Conservation (phyloP, 257 asterid genomes). For the Ophiorrhiza pumila region DNA sequence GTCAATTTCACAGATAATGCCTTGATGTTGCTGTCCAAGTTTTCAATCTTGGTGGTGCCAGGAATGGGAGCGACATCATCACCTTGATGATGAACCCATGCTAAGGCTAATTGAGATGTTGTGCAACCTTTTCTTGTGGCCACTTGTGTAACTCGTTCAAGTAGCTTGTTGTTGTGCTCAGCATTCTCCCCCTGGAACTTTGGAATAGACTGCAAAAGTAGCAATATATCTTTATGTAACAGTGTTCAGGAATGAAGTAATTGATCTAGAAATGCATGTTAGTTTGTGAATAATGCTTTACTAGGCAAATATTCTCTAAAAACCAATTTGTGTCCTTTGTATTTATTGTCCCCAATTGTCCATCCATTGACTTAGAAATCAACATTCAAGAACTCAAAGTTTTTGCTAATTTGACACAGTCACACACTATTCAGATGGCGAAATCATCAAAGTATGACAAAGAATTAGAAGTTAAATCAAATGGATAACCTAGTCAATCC, state of each 20-base stretch:
- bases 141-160: constrained; percentile 24
- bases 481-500: background rate
- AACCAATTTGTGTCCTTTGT: too few species aligned
- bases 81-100: constrained; percentile 44
- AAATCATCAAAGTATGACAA: background rate
- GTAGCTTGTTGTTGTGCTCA: constrained; percentile 28
- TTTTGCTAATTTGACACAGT: too few species aligned
- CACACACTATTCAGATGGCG: background rate
- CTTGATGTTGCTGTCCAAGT: constrained; percentile 31
- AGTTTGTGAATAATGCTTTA: background rate
- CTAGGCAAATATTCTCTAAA: too few species aligned
- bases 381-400: background rate
- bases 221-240: background rate
- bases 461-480: background rate
- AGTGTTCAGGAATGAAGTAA: background rate
- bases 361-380: background rate
- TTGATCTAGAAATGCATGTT: background rate
- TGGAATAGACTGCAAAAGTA: constrained; percentile 16
- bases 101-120: constrained; percentile 42
- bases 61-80: constrained; percentile 39
- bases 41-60: constrained; percentile 32
- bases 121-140: constrained; percentile 35
- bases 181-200: constrained; percentile 26
- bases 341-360: background rate
- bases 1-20: constrained; percentile 33